phyloP scores from a whole-genome alignment of 2,329 filamentous ascomycete genomes.

The Epichloe glyceriae region DNA sequence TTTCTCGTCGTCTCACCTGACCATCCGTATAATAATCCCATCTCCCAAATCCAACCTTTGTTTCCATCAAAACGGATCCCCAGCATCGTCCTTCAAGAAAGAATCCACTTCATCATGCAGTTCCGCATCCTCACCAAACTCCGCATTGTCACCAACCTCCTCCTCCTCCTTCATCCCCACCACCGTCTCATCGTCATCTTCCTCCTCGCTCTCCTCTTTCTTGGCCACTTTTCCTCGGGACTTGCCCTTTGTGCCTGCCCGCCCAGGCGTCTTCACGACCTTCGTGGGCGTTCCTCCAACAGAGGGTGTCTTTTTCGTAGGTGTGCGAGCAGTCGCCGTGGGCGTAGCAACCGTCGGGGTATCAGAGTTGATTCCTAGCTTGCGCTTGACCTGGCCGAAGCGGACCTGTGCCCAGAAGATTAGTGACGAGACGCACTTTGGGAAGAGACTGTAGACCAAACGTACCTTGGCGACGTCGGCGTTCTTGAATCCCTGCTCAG shows the following conservation, averaged over 20 bases:
- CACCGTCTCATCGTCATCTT: conserved; percentile 9
- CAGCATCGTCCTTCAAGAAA: not conserved
- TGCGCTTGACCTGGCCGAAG: conserved; percentile 36
- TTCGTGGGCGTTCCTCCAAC: conserved; percentile 13
- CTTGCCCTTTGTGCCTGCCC: conserved; percentile 13
- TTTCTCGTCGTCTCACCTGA: too few relatives aligned
- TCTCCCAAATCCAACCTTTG: not conserved
- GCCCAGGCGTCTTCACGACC: conserved; percentile 18
- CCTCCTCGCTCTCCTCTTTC: conserved; percentile 9
- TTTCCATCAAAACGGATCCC: not conserved
- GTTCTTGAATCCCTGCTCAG: conserved; percentile 30
- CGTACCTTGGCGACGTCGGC: conserved; percentile 30
- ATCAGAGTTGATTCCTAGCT: conserved; percentile 26
- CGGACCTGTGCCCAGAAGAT: conserved; percentile 21
- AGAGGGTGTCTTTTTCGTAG: conserved; percentile 12
- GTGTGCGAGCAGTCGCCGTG: conserved; percentile 4
- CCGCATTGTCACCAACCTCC: conserved; percentile 6
- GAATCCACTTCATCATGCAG: not conserved
- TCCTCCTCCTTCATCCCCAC: conserved; percentile 10
- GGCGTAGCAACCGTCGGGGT: conserved; percentile 2
- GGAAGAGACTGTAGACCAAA: not conserved
- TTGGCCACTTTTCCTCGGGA: conserved; percentile 9
- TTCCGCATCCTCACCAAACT: not conserved
- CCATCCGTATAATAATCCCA: not conserved
- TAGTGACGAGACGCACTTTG: not conserved